Base-by-base conservation (phyloP, 352 stramenopile genomes). In the Phytophthora megakarya region DNA sequence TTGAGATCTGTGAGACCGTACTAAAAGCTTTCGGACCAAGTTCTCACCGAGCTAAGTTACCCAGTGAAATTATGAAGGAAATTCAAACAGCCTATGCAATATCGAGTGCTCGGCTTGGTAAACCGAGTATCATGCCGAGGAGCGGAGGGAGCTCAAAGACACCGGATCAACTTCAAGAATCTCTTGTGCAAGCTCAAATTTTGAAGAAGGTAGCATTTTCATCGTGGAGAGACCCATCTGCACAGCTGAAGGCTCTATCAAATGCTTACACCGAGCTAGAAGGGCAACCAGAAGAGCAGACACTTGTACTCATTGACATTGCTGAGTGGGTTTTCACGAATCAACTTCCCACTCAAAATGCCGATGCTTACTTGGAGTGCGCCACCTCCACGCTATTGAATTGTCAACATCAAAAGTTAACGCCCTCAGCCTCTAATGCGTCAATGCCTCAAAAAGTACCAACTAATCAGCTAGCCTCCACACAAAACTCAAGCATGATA, bases 251-350 rank as follows among this genome's bases (percentile, higher is more conserved):
- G 45, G 67, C 75, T 5, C 51, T 93, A 1, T 70, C 73, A 2
- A 73, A 67, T 5, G 88, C 89, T 1, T 75, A 92, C 26, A 70
- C 81, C 13, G 73, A 82, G 33, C 61, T 97, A 3, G 74, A 83
- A 6, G 82, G 72, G 12, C 75, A 71, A 23, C 39, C 71, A 15
- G 88, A 96, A 61, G 76, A 90, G 44, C 80, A 90, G 45, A 63
- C 80, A 9, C 40, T 89, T 15, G 57, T 89, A 21, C 57, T 96
- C 16, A 56, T 96, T 0, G 88, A 97, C 38, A 81, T 97, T 45
- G 88, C 81, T 5, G 89, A 97, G 60, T 97, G 88, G 88, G 55
- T 96, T 21, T 81, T 84, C 51, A 84, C 86, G 1, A 89, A 90
- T 35, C 76, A 83, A 3, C 77, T 93, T 28, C 71, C 84, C 0